Conservation (phyloP, 768 basidiomycete species). For the Termitomyces sp. region DNA sequence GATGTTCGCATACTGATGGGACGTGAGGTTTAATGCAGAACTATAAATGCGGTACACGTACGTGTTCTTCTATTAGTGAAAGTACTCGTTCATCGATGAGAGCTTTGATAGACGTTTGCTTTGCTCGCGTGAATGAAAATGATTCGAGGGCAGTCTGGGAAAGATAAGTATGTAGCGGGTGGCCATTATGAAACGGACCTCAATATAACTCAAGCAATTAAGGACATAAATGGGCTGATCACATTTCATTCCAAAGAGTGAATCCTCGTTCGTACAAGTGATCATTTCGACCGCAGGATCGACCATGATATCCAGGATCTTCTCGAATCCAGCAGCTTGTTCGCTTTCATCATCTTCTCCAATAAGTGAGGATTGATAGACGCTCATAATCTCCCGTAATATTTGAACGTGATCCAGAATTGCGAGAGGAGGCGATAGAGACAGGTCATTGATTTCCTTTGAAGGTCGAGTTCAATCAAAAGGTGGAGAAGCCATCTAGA, state of each 20-base stretch:
- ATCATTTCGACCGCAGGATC: slow-evolving; percentile 83
- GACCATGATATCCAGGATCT: slow-evolving; percentile 77
- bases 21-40: slow-evolving; percentile 3
- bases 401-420: slow-evolving; percentile 82
- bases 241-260: slow-evolving; percentile 54
- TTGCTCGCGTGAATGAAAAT: slow-evolving; percentile 61
- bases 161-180: background rate
- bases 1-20: slow-evolving; percentile 39
- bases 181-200: slow-evolving; percentile 40
- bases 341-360: slow-evolving; percentile 43
- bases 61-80: slow-evolving; percentile 77
- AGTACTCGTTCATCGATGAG: slow-evolving; percentile 59
- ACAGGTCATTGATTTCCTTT: slow-evolving; percentile 65
- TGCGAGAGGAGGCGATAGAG: slow-evolving; percentile 65
- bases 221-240: slow-evolving; percentile 80
- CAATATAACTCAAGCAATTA: slow-evolving; percentile 80
- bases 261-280: slow-evolving; percentile 56
- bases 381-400: slow-evolving; percentile 82
- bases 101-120: slow-evolving; percentile 51
- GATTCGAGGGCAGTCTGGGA: slow-evolving; percentile 58
- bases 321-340: slow-evolving; percentile 47
- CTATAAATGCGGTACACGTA: slow-evolving; percentile 34
- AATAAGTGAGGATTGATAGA: slow-evolving; percentile 83
- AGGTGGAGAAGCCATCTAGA: background rate
- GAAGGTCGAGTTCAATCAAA: slow-evolving; percentile 16